phyloP scores from a whole-genome alignment of 2,329 filamentous ascomycete species.

The Fusarium sacchari region DNA sequence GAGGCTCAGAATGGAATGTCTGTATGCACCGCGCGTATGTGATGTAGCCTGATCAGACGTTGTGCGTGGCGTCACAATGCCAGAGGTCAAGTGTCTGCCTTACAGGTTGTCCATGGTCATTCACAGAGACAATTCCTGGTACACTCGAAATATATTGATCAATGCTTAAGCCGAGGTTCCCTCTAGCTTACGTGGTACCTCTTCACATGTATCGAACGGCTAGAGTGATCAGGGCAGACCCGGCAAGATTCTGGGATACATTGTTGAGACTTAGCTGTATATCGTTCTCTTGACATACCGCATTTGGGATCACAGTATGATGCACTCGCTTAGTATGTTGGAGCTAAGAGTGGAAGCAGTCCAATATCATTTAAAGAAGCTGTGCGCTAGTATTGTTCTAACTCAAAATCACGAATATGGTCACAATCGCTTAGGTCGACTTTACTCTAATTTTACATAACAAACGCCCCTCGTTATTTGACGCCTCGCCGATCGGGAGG shows the following conservation, averaged over 20 bases:
- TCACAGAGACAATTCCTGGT: background rate
- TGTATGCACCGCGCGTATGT: background rate
- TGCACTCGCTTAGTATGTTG: too few species aligned
- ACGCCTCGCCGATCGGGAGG: background rate
- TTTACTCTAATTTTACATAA: conserved; percentile 8
- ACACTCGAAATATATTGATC: background rate
- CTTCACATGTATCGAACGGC: background rate
- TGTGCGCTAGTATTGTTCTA: background rate
- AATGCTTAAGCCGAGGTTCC: background rate
- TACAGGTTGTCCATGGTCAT: too few species aligned
- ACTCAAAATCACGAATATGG: background rate
- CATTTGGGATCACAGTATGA: too few species aligned
- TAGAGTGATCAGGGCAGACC: background rate
- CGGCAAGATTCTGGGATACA: background rate
- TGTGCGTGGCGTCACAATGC: background rate
- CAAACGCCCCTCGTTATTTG: background rate
- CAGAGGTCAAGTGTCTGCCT: background rate
- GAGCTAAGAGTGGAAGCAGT: background rate
- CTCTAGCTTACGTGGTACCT: background rate
- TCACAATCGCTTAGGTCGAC: background rate
- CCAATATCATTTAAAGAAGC: rapidly evolving
- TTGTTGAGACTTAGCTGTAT: background rate
- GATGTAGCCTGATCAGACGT: background rate
- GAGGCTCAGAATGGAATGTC: background rate
- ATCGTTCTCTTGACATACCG: background rate